Percentiles rank a stretch among this genome's conserved stretches.
Conservation (phyloP, 257 asterid genomes). For the Mentha longifolia region DNA sequence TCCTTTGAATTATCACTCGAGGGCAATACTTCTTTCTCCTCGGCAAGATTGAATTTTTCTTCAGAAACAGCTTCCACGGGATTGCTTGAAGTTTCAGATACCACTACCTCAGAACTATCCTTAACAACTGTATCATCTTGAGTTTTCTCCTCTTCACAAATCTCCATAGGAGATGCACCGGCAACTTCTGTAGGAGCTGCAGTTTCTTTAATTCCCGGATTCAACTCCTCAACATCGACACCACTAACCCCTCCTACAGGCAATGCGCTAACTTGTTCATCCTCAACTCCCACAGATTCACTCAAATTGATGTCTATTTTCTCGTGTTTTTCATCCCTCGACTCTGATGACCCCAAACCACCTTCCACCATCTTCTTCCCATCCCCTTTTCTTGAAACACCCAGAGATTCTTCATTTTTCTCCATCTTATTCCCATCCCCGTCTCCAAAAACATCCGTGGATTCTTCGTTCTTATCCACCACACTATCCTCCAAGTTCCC, state of each 20-base stretch:
- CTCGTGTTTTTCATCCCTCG: constrained; percentile 37
- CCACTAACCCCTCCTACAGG: constrained; percentile 30
- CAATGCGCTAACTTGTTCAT: constrained; percentile 31
- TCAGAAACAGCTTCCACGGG: constrained; percentile 42
- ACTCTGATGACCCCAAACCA: constrained; percentile 26
- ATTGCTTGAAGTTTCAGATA: constrained; percentile 27
- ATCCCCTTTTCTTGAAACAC: constrained; percentile 32
- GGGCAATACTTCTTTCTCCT: constrained; percentile 33
- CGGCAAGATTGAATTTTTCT: constrained; percentile 24
- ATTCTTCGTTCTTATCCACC: constrained; percentile 38
- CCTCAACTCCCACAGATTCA: constrained; percentile 34
- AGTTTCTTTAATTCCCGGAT: constrained; percentile 44
- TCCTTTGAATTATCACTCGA: constrained; percentile 31
- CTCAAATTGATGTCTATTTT: constrained; percentile 29
- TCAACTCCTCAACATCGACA: constrained; percentile 44
- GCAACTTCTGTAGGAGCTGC: constrained; percentile 32
- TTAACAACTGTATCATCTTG: constrained; percentile 37
- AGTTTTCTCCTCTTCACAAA: constrained; percentile 26
- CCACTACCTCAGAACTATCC: constrained; percentile 27
- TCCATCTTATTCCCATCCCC: constrained; percentile 37
- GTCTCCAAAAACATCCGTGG: constrained; percentile 24
- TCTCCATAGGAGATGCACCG: constrained; percentile 27
- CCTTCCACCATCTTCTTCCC: constrained; percentile 32
- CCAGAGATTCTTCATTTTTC: constrained; percentile 37
- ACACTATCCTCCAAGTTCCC: constrained; percentile 38